Evolutionary conservation across 2,329 filamentous ascomycete genomes (phyloP), one percentile per base, ranked within the genome.

Genomic region (Magnaporthiopsis rhizophila): DNA sequence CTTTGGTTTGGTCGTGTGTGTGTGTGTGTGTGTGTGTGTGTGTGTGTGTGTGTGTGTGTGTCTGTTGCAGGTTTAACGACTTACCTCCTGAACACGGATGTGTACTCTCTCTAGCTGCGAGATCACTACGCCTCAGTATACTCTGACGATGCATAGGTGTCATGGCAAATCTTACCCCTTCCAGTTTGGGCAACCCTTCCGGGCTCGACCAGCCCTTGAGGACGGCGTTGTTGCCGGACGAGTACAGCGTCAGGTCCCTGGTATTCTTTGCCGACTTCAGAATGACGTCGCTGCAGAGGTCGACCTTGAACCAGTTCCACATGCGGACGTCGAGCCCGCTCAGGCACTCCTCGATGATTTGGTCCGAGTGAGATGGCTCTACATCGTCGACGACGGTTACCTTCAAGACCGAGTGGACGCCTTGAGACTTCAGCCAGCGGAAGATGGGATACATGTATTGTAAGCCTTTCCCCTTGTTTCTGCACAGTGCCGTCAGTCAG

Each of bases 221-320:
- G 15, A 65, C 59, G 18, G 65, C 59, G 13, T 65, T 65, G 63
- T 45, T 66, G 32, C 65, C 65, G 24, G 65, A 65, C 8, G 65
- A 65, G 56, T 64, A 66, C 12, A 66, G 63, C 9, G 65, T 65
- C 53, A 65, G 58, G 9, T 66, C 64, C 45, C 38, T 1, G 30
- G 63, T 36, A 7, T 30, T 30, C 30, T 30, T 7, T 30, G 30
- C 30, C 30, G 30, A 30, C 30, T 30, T 30, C 30, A 30, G 30
- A 36, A 66, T 64, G 56, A 66, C 63, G 21, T 66, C 62, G 59
- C 32, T 50, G 53, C 65, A 66, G 11, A 66, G 59, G 21, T 66
- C 65, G 21, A 62, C n/a, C 59, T 61, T 65, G 34, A 57, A 65
- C 65, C 65, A 66, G 61, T 65, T 65, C 63, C 63, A 66, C 24